Conservation (phyloP, 2,329 filamentous ascomycete genomes). For the Nakataea oryzae region DNA sequence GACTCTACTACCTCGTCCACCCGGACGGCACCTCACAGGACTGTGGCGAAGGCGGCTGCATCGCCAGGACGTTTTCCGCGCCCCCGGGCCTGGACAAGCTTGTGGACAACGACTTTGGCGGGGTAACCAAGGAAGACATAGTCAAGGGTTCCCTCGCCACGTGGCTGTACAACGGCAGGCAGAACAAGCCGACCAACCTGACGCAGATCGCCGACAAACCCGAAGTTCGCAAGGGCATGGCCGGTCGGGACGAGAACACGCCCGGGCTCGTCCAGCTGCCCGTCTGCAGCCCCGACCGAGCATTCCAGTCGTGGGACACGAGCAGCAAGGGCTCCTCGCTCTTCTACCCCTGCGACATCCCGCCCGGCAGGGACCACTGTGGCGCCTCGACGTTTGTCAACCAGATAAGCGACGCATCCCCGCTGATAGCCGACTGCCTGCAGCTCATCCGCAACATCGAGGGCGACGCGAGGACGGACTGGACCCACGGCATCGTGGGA, state of each 20-base stretch:
- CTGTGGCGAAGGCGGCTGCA: conserved; percentile 9
- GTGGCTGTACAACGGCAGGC: conserved; percentile 18
- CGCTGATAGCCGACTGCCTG: conserved; percentile 20
- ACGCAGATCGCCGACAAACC: neutral
- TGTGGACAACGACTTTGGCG: conserved; percentile 12
- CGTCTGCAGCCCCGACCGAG: conserved; percentile 23
- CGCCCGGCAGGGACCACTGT: conserved; percentile 15
- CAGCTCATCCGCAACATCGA: conserved; percentile 22
- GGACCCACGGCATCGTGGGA: conserved; percentile 4
- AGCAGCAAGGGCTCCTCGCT: conserved; percentile 8
- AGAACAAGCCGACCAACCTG: conserved; percentile 13
- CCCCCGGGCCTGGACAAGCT: conserved; percentile 18
- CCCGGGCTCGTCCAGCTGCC: conserved; percentile 25
- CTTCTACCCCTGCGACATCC: conserved; percentile 23
- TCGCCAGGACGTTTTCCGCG: conserved; percentile 13
- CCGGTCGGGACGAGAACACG: conserved; percentile 18
- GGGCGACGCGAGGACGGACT: conserved; percentile 10
- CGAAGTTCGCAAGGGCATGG: conserved; percentile 9
- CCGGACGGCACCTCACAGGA: conserved; percentile 12
- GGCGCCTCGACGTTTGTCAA: conserved; percentile 20
- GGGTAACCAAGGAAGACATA: conserved; percentile 15
- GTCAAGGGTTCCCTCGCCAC: conserved; percentile 16
- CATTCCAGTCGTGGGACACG: conserved; percentile 20
- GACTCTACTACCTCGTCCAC: conserved; percentile 19
- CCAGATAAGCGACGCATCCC: conserved; percentile 21